Evolutionary conservation across 116 monocot species (phyloP).

Genomic region (Thalassia testudinum): DNA sequence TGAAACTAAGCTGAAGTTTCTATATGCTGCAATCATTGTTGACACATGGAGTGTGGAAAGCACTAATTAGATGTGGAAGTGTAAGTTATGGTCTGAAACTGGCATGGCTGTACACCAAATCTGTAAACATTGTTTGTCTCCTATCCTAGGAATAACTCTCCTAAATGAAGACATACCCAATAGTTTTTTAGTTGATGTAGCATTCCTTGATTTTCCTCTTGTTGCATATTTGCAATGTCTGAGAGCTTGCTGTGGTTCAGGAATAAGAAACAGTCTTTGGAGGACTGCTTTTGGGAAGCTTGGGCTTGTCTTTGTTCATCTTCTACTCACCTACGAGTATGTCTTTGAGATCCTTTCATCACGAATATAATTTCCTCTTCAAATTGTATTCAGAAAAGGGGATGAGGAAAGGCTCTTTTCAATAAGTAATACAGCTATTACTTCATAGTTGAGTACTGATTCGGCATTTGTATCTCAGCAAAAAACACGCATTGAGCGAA

Average conservation of each 20-base stretch:
- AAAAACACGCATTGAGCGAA: constrained; percentile 86
- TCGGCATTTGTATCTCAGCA: constrained; percentile 37
- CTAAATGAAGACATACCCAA: no score
- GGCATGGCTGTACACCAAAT: no score
- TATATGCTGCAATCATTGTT: no score
- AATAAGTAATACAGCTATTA: background rate
- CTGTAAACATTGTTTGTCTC: no score
- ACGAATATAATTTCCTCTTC: background rate
- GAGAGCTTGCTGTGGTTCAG: constrained; percentile 17
- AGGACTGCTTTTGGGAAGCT: constrained; percentile 99
- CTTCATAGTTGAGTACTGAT: background rate
- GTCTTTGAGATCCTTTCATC: constrained; percentile 6
- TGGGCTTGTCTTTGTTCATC: constrained; percentile 99
- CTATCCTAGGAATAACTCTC: no score
- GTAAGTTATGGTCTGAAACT: no score
- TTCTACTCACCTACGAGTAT: constrained; percentile 89
- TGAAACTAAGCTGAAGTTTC: no score
- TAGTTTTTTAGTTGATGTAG: no score
- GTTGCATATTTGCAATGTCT: no score
- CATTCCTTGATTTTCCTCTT: no score
- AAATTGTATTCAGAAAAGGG: constrained; percentile 1
- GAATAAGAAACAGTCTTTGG: constrained; percentile 51
- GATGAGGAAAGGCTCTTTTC: background rate
- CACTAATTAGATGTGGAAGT: no score
- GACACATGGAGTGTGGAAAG: no score